Conservation (phyloP, 1,139 yeast genomes). For the Yamadazyma pseudoaaseri region DNA sequence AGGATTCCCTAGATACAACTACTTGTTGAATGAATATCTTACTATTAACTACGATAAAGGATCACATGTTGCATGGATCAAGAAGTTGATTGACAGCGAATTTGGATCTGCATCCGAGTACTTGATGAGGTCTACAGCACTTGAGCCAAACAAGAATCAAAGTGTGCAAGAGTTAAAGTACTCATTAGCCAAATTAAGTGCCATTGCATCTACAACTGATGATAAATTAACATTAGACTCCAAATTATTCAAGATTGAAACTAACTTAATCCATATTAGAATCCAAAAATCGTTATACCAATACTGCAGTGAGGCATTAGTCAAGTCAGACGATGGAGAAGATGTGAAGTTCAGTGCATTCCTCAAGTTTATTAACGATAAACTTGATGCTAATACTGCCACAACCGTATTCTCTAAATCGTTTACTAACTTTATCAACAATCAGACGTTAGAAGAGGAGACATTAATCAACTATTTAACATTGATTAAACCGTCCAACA, state of each 20-base stretch:
- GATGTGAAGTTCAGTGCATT: conserved; percentile 19
- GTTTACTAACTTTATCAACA: conserved; percentile 32
- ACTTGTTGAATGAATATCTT: conserved; percentile 54
- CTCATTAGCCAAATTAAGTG: conserved; percentile 67
- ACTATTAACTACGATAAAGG: conserved; percentile 44
- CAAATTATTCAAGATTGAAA: conserved; percentile 43
- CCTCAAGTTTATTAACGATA: conserved; percentile 17
- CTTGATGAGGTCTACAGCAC: conserved; percentile 39
- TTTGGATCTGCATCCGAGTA: conserved; percentile 51
- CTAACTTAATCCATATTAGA: conserved; percentile 43
- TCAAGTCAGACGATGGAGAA: conserved; percentile 12
- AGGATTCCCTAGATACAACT: conserved; percentile 55
- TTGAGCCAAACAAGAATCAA: conserved; percentile 38
- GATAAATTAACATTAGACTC: conserved; percentile 18
- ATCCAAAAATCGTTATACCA: conserved; percentile 45
- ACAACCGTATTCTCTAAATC: conserved; percentile 27
- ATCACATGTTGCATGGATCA: conserved; percentile 72
- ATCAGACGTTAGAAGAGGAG: conserved; percentile 39
- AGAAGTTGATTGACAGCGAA: conserved; percentile 52
- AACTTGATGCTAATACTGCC: conserved; percentile 14
- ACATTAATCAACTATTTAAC: conserved; percentile 62
- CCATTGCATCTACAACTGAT: conserved; percentile 26
- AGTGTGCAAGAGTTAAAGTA: conserved; percentile 56
- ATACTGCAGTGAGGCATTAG: conserved; percentile 24
- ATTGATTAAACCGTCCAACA: conserved; percentile 35